Evolutionary conservation across 2,329 filamentous ascomycete genomes (phyloP), one percentile per base, ranked within the genome.

Genomic region (Penicillium decumbens): DNA sequence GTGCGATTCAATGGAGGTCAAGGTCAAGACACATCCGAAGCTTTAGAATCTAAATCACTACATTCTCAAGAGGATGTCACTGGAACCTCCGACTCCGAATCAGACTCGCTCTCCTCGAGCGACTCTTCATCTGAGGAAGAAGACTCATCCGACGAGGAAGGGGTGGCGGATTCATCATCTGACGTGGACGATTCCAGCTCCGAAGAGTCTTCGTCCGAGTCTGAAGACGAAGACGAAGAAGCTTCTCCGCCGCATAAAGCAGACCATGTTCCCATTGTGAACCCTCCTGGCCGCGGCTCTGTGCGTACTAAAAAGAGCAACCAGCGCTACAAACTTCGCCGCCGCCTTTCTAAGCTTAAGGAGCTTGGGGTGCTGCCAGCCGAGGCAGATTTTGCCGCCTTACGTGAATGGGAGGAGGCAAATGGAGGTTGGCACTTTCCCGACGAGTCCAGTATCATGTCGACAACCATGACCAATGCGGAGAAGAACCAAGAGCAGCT

Each of bases 231-330:
- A 51, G 56, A 58, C 13, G 58, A 65, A 51, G 56, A 58, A 24
- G 37, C 49, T 35, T 25, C 52, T 48, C 60, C 49, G 45, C 59
- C 47, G 28, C 30, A 44, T 9, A 51, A 45, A 38, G 40, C 28
- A 23, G 48, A 54, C 29, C n/a, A 37, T 12, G 39, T 45, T 10
- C 47, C 47, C 18, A 60, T 59, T 30, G 42, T 60, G 28, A 67
- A 66, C 12, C 65, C 75, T 43, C 78, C 80, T 38, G 74, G 75
- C 4, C 45, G 74, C 51, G 83, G 83, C 13, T 73, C 72, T 28
- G 56, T 62, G 20, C 58, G 64, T 15, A 87, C 83, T 0, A 75
- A 76, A 43, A 68, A 69, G 23, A 77, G 81, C 52, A 87, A 87
- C 55, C 60, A 68, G 27, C 75, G 83, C 33, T 75, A 75, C 35